Conservation (phyloP, 2,329 filamentous ascomycete species). For the Mollisiaceae sp. region DNA sequence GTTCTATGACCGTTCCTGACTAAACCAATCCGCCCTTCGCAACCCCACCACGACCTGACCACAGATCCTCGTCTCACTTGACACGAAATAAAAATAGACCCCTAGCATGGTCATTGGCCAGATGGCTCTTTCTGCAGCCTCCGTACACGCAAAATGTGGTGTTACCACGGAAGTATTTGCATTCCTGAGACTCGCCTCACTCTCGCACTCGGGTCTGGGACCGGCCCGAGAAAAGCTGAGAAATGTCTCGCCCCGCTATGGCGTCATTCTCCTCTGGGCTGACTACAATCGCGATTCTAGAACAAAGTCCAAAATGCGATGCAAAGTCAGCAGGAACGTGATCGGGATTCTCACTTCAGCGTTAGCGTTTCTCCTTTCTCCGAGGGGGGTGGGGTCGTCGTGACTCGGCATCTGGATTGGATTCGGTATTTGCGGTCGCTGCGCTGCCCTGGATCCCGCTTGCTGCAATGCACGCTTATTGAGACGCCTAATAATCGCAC, state of each 20-base stretch:
- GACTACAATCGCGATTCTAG: conserved; percentile 8
- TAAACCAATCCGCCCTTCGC: neutral
- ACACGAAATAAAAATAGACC: neutral
- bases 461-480: too few species aligned
- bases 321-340: conserved; percentile 5
- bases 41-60: neutral
- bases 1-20: conserved; percentile 4
- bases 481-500: too few species aligned
- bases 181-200: neutral
- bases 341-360: neutral
- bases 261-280: conserved; percentile 1
- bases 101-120: neutral
- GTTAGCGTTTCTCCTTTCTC: neutral
- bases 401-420: neutral
- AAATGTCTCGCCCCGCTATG: neutral
- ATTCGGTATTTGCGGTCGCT: too few species aligned
- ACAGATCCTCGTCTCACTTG: neutral
- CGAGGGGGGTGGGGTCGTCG: too few species aligned
- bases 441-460: too few species aligned
- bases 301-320: neutral
- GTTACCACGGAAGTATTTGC: conserved; percentile 9
- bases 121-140: neutral
- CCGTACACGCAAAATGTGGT: neutral
- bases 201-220: neutral
- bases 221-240: neutral